These are phyloP conservation scores for Tolypocladium sp. DNA, from an alignment of 2,329 filamentous ascomycete genomes.

Conservation along the genomic window DNA sequence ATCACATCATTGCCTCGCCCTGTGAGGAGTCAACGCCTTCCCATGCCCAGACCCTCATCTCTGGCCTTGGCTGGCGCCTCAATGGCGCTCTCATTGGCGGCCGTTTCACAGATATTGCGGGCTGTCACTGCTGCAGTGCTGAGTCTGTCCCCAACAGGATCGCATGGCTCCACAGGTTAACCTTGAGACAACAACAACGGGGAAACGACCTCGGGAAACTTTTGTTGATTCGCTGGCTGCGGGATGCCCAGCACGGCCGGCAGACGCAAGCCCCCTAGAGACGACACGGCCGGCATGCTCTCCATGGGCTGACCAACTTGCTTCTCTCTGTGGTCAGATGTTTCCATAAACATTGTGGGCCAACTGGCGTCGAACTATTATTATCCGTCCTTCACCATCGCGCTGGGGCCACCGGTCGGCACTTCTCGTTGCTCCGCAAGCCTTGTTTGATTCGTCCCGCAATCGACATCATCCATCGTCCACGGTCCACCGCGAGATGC, in stretches of 20 bases:
- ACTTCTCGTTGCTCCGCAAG: neutral
- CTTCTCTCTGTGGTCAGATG: neutral
- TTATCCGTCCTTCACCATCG: neutral
- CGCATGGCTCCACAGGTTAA: neutral
- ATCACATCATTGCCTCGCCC: neutral
- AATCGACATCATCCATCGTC: neutral
- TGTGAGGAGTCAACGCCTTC: neutral
- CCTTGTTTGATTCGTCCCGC: neutral
- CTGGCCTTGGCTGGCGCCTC: neutral
- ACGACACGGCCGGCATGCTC: neutral
- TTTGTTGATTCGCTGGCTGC: neutral
- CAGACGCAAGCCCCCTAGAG: neutral
- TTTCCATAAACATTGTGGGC: neutral
- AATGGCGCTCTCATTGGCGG: neutral
- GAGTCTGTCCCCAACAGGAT: neutral
- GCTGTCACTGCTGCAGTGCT: neutral
- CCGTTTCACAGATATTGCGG: neutral
- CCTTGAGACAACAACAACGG: neutral
- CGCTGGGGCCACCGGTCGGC: neutral
- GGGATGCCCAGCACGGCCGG: neutral
- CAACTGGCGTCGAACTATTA: neutral
- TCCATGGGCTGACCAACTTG: neutral
- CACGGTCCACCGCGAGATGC: neutral
- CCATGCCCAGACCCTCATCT: neutral
- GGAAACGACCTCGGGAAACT: neutral